A percentile compares a stretch with the other conserved stretches of the same genome.
Evolutionary conservation across 1,284 basidiomycete genomes (phyloP).

Genomic region (Clitocybe nebularis): DNA sequence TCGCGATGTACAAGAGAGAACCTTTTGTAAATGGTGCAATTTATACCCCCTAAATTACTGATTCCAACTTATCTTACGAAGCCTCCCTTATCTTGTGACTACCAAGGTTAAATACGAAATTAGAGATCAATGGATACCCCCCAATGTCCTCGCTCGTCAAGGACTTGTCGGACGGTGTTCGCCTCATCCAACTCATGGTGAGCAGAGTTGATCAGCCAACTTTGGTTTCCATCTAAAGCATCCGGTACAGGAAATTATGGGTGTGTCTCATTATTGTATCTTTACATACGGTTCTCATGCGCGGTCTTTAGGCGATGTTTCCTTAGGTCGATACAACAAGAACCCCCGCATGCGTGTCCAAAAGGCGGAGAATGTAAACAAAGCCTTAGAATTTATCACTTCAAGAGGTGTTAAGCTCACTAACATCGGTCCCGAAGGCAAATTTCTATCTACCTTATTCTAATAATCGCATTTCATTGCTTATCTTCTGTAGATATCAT

Average conservation of each 20-base stretch:
- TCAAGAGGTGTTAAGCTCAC: slow-evolving; percentile 94
- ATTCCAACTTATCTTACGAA: slow-evolving; percentile 3
- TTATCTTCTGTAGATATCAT: slow-evolving; percentile 74
- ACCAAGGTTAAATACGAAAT: slow-evolving; percentile 88
- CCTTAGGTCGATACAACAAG: slow-evolving; percentile 88
- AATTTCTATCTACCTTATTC: slow-evolving; percentile 12
- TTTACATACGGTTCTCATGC: slow-evolving; percentile 6
- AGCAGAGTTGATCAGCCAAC: slow-evolving; percentile 20
- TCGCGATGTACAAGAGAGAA: slow-evolving; percentile 68
- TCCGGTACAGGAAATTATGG: slow-evolving; percentile 87
- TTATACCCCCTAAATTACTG: slow-evolving; percentile 2
- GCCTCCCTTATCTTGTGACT: slow-evolving; percentile 3
- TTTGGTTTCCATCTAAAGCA: slow-evolving; percentile 11
- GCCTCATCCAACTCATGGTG: slow-evolving; percentile 90
- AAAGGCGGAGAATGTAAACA: slow-evolving; percentile 97
- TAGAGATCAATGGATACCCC: slow-evolving; percentile 81
- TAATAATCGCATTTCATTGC: neutral
- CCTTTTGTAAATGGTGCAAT: slow-evolving; percentile 83
- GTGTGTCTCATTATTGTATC: slow-evolving; percentile 33
- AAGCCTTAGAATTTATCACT: slow-evolving; percentile 93
- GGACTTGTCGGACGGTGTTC: slow-evolving; percentile 93
- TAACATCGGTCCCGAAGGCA: slow-evolving; percentile 95
- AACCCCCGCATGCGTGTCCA: slow-evolving; percentile 90
- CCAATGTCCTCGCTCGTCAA: slow-evolving; percentile 89
- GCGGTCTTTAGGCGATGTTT: slow-evolving; percentile 69